Evolutionary conservation across 1,139 yeast genomes (phyloP).

Genomic region (Pneumocystis murina): DNA sequence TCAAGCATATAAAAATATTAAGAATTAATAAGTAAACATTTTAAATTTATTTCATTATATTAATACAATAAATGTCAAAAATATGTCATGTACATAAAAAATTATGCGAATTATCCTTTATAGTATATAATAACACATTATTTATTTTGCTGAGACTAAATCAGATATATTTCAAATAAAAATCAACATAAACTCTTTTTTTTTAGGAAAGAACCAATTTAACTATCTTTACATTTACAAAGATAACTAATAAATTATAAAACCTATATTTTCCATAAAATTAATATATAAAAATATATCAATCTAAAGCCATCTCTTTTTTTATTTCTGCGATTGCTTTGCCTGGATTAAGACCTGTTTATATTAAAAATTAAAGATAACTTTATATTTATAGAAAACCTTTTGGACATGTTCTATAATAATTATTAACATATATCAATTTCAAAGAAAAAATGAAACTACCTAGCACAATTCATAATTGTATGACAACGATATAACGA

Average conservation of each 20-base stretch:
- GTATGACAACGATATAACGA: conserved; percentile 97
- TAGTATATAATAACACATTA: too few species aligned
- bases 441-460: not conserved
- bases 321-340: conserved; percentile 93
- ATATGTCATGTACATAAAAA: too few species aligned
- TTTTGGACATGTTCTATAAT: conserved; percentile 96
- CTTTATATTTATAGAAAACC: conserved; percentile 35
- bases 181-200: too few species aligned
- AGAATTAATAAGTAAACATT: too few species aligned
- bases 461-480: conserved; percentile 13
- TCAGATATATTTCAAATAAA: too few species aligned
- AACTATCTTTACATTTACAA: too few species aligned
- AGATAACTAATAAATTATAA: not conserved
- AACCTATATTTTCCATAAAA: not conserved
- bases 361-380: not conserved
- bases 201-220: too few species aligned
- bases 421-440: conserved; percentile 45
- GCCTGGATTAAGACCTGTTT: conserved; percentile 57
- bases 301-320: conserved; percentile 76
- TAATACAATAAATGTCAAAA: too few species aligned
- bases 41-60: too few species aligned
- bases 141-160: too few species aligned
- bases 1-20: too few species aligned
- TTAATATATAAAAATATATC: conserved; percentile 12
- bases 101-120: too few species aligned